phyloP scores from a whole-genome alignment of 2,329 filamentous ascomycete genomes.

The Blastomyces gilchristii region DNA sequence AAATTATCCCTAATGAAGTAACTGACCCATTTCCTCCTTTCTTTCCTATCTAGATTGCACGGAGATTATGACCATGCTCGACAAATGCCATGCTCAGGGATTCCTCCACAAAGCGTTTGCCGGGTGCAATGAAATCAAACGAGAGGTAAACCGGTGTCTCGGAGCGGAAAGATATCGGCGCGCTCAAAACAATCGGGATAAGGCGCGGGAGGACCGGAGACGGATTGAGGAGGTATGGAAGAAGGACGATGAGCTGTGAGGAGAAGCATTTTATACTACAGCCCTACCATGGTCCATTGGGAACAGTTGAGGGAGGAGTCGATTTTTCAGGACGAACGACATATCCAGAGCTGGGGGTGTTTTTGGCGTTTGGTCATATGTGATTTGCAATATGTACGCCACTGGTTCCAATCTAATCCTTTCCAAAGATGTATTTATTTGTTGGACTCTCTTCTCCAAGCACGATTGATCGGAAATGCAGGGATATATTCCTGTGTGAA shows the following conservation, averaged over 20 bases:
- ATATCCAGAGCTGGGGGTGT: not conserved
- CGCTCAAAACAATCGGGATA: conserved; percentile 64
- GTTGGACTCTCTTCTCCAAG: conserved; percentile 2
- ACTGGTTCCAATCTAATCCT: not conserved
- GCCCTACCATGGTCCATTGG: too few species aligned
- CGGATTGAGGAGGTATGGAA: conserved; percentile 68
- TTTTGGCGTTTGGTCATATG: conserved; percentile 4
- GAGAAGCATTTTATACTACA: not conserved
- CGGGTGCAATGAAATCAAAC: conserved; percentile 80
- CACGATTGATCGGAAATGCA: not conserved
- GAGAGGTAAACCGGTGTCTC: conserved; percentile 73
- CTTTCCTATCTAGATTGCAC: conserved; percentile 60
- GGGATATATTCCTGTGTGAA: not conserved
- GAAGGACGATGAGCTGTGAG: conserved; percentile 35
- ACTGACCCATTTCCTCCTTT: not conserved
- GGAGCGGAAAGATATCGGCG: conserved; percentile 68
- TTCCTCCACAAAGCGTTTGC: conserved; percentile 88
- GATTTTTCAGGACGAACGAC: not conserved
- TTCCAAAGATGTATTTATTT: not conserved
- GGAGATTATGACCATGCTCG: conserved; percentile 84
- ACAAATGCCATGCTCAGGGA: conserved; percentile 86
- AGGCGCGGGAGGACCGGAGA: conserved; percentile 58
- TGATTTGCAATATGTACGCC: not conserved
- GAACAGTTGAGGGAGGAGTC: not conserved
- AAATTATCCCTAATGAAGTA: conserved; percentile 8